Evolutionary conservation across 1,139 yeast species (phyloP), one percentile per base, ranked within the genome.

Genomic region (Hyphopichia burtonii): DNA sequence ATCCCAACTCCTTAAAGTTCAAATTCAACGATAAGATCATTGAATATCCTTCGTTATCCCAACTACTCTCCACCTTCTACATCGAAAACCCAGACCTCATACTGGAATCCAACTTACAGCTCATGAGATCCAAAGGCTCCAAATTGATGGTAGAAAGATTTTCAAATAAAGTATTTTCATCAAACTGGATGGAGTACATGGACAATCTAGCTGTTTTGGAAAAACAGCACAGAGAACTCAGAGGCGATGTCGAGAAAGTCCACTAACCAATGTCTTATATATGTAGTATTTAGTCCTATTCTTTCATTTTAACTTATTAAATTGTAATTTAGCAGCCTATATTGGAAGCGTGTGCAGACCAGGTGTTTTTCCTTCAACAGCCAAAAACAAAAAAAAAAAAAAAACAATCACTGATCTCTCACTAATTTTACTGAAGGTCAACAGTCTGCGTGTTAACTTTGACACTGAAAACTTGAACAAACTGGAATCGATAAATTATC

Each of bases 101-200:
- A 1, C 17, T 65, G 1, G 68, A 65, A 1, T 53, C 53, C 0
- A 72, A 69, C 17, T 72, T 78, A 45, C 45, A 52, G 3, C 53
- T 50, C 2, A 76, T 82, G 56, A 72, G 91, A 38, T 45, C 54
- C n/a, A 66, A 80, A 36, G 93, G 84, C 3, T 57, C 61, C 19
- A 59, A 65, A 28, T 65, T 78, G 45, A 83, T 83, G 4, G 58
- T 73, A 34, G 71, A 74, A 37, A 80, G 80, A 56, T 91, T 91
- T 56, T 83, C 93, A 1, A 87, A 86, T 54, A 66, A 63, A n/a
- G 71, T 66, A 7, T 91, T 91, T 56, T 76, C 74, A 27, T 53
- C 53, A 5, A 65, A 70, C 27, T 90, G 97, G 96, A 63, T 67
- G 34, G 55, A 66, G 22, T 64, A 76, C 37, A 50, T 82, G 43